A percentile compares a stretch with the other conserved stretches of the same genome.
These are phyloP conservation scores for Coemansia sp. DNA, from an alignment of 192 early-diverging fungal species.

Conservation along the genomic window DNA sequence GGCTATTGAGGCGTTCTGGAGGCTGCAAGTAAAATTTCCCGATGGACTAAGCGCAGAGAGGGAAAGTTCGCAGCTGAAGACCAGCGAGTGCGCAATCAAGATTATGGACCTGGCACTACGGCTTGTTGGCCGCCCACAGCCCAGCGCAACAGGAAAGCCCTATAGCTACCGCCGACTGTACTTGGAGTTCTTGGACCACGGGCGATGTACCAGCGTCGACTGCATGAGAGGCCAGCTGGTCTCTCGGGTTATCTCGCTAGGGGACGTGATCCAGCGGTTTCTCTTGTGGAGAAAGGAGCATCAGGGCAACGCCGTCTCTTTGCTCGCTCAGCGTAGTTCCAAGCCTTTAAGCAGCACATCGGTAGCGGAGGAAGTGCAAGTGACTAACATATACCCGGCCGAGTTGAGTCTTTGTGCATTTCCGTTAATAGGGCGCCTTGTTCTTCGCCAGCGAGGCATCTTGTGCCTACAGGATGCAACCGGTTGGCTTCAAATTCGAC, in stretches of 20 bases:
- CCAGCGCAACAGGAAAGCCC: neutral
- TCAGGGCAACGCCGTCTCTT: neutral
- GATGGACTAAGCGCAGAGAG: neutral
- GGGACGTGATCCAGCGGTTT: slow-evolving; percentile 19
- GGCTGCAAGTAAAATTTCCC: slow-evolving; percentile 29
- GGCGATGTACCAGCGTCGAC: slow-evolving; percentile 7
- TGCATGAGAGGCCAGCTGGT: neutral
- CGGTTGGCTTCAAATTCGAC: slow-evolving; percentile 21
- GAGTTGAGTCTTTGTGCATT: slow-evolving; percentile 21
- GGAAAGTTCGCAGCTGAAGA: neutral
- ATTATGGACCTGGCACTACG: slow-evolving; percentile 17
- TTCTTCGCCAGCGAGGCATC: slow-evolving; percentile 21
- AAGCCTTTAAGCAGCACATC: neutral
- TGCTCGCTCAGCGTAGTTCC: neutral
- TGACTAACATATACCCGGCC: slow-evolving; percentile 8
- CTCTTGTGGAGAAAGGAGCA: slow-evolving; percentile 5
- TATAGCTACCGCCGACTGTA: neutral
- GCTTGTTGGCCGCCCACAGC: neutral
- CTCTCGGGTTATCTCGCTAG: slow-evolving; percentile 20
- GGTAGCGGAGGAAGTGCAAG: neutral
- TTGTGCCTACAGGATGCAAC: slow-evolving; percentile 40
- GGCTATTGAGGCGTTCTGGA: slow-evolving; percentile 34
- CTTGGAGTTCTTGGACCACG: slow-evolving; percentile 18
- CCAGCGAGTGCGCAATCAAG: neutral
- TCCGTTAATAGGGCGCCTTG: slow-evolving; percentile 31